A percentile compares a stretch with the other conserved stretches of the same genome.
These are phyloP conservation scores for Botrytis galanthina DNA, from an alignment of 2,329 filamentous ascomycete genomes.

Conservation along the genomic window DNA sequence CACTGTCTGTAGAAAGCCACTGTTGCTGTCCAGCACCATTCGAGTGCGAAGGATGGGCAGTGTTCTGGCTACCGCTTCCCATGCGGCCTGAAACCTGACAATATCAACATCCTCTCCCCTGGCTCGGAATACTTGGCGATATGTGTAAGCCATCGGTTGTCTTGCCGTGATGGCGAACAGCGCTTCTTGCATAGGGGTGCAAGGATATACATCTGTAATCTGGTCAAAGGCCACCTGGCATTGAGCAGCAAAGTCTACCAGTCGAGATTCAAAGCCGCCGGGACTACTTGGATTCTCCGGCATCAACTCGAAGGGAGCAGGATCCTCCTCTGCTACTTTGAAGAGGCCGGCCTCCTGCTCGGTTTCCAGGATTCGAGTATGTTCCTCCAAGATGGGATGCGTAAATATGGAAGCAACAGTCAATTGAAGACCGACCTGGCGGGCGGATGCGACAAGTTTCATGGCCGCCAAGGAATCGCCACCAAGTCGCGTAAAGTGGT, in stretches of 20 bases:
- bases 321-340: conserved; percentile 31
- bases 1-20: conserved; percentile 26
- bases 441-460: conserved; percentile 44
- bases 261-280: conserved; percentile 24
- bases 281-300: conserved; percentile 12
- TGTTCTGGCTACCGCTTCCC: conserved; percentile 30
- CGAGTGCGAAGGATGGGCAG: conserved; percentile 39
- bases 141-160: conserved; percentile 39
- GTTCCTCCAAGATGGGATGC: conserved; percentile 40
- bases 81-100: conserved; percentile 32
- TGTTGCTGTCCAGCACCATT: conserved; percentile 28
- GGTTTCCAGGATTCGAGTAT: too few relatives aligned
- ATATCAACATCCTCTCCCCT: conserved; percentile 25
- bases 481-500: conserved; percentile 42
- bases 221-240: not conserved
- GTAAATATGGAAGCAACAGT: conserved; percentile 45
- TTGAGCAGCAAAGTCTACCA: conserved; percentile 25
- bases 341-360: too few relatives aligned
- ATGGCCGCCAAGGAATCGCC: conserved; percentile 41
- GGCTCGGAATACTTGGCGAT: conserved; percentile 31
- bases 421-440: conserved; percentile 36
- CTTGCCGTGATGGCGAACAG: conserved; percentile 40
- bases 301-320: conserved; percentile 38
- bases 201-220: conserved; percentile 42
- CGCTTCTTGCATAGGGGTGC: conserved; percentile 41